Percentiles rank a stretch among this genome's conserved stretches.
Evolutionary conservation across 2,329 filamentous ascomycete species (phyloP).

Genomic region (Hypoxylon sp.): DNA sequence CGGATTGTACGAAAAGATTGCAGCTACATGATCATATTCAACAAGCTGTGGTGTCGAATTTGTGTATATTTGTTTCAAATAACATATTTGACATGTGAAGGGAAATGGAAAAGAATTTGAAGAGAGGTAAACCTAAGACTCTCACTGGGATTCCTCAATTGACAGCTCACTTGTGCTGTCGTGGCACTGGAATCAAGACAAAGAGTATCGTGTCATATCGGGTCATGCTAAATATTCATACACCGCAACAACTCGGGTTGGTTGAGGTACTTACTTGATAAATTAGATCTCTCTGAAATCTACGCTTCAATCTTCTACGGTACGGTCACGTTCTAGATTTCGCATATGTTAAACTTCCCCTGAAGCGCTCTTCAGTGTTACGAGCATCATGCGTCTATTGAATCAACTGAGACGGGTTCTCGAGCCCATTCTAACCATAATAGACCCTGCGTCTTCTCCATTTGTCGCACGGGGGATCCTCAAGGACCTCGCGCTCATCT

Average conservation of each 20-base stretch:
- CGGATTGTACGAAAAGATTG: too few species aligned
- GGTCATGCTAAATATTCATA: neutral
- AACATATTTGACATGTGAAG: neutral
- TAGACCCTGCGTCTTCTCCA: neutral
- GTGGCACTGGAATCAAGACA: neutral
- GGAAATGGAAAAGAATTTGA: neutral
- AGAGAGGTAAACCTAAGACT: neutral
- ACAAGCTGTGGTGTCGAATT: neutral
- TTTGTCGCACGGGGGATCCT: neutral
- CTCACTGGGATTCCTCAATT: neutral
- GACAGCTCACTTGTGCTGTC: neutral
- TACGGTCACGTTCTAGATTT: neutral
- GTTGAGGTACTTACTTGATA: neutral
- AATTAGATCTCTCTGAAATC: neutral
- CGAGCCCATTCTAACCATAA: slow-evolving; percentile 7
- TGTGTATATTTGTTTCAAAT: neutral
- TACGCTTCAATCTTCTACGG: neutral
- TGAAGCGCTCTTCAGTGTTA: neutral
- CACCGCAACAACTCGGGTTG: neutral
- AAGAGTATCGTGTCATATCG: neutral
- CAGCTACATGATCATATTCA: too few species aligned
- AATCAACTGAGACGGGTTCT: neutral
- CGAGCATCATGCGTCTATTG: neutral
- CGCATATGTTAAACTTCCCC: neutral
- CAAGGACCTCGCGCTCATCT: slow-evolving; percentile 7